Evolutionary conservation across 148 eudicot genomes (phyloP).

Genomic region (Pouteria glomerata): DNA sequence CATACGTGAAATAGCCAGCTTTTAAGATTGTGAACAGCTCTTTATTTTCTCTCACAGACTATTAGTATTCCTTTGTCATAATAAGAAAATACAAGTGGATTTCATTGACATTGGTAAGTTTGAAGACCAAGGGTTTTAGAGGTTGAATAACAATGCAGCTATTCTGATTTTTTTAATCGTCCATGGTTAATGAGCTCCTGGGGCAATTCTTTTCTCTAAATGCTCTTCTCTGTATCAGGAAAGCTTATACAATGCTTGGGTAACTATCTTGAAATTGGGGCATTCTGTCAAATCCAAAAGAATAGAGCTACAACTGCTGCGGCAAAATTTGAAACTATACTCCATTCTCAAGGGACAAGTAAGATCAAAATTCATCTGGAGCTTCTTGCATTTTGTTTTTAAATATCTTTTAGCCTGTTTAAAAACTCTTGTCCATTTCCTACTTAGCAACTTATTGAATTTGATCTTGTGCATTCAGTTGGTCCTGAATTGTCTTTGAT

Average conservation of each 20-base stretch:
- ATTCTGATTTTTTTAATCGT: neutral
- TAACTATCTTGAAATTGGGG: conserved; percentile 48
- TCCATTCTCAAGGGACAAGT: conserved; percentile 68
- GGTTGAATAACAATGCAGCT: neutral
- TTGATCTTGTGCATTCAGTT: neutral
- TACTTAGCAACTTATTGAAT: neutral
- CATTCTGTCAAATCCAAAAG: conserved; percentile 45
- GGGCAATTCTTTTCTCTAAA: conserved; percentile 14
- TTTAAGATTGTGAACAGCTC: neutral
- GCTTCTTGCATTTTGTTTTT: no score
- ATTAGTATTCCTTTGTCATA: neutral
- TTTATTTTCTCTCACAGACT: neutral
- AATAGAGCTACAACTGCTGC: conserved; percentile 51
- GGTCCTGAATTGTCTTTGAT: neutral
- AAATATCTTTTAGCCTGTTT: no score
- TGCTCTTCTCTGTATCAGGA: conserved; percentile 45
- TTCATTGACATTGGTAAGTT: no score
- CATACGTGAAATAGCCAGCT: no score
- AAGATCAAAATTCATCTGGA: no score
- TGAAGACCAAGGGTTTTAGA: neutral
- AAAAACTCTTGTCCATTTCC: no score
- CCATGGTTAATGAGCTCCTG: neutral
- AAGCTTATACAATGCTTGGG: conserved; percentile 69
- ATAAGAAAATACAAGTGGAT: no score
- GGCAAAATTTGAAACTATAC: conserved; percentile 57